Evolutionary conservation across 2,329 filamentous ascomycete species (phyloP), one percentile per base, ranked within the genome.

Genomic region (Fonsecaea pugnacius): DNA sequence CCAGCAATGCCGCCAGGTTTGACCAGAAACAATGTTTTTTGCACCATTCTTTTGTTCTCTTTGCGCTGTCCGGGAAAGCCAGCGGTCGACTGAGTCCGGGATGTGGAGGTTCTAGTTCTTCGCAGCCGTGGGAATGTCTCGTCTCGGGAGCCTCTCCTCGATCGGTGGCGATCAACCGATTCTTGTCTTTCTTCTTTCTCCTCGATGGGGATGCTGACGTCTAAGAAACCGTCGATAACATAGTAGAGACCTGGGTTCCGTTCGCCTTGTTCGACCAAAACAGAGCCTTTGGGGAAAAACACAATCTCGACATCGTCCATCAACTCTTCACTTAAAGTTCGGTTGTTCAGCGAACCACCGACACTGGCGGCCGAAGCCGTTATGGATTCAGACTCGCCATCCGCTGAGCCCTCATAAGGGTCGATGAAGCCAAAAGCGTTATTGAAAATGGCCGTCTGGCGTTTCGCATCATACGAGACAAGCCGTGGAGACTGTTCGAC

Each of bases 161-260:
- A 60, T 24, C 21, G 33, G 12, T 50, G 54, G 8, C 58, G 48
- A 14, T 40, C 7, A 3, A 36, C 33, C n/a, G 55, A 16, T 30
- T 52, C 21, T 36, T 62, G 61, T 36, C 53, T 65, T 12, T 69
- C 65, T 54, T 72, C 79, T 52, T 85, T 83, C n/a, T 90, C 87
- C 46, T 89, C 86, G 0, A 86, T 81, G 1, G 91, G 88, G n/a
- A 96, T 89, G 66, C 92, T 92, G 50, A 98, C 93, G 72, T 99
- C 95, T 38, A 99, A 80, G 72, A 99, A 99, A 0, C 95, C 95
- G 75, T 99, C 95, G 56, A 99, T 90, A 2, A 99, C 94, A 77
- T 99, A 99, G 78, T 99, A 99, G 0, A 99, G 77, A 0, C 95
- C 95, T 0, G 95, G 95, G 71, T 96, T 96, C n/a, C 95, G 86